Evolutionary conservation across 1,284 basidiomycete species (phyloP).

Genomic region (Ceratobasidium sp.): DNA sequence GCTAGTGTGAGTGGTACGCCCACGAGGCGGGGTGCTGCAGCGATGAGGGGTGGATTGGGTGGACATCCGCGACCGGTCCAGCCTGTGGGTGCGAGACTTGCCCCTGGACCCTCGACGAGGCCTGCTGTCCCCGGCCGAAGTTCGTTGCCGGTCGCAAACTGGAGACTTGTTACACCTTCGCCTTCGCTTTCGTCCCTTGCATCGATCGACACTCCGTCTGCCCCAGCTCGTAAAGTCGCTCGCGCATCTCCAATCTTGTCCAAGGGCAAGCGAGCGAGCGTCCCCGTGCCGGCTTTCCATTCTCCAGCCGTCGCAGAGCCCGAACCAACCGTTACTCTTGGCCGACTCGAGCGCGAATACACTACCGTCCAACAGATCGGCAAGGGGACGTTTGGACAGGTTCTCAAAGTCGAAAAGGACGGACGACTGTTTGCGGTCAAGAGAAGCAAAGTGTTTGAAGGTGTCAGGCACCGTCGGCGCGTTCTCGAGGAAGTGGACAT

Average conservation of each 20-base stretch:
- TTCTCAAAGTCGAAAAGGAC: constrained; percentile 76
- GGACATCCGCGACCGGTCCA: background rate
- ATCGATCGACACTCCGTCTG: constrained; percentile 16
- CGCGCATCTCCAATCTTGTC: constrained; percentile 29
- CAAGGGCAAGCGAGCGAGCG: constrained; percentile 12
- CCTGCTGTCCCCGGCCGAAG: background rate
- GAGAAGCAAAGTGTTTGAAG: constrained; percentile 92
- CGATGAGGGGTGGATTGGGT: background rate
- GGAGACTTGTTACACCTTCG: constrained; percentile 25
- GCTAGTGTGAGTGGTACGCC: constrained; percentile 62
- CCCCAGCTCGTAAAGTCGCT: constrained; percentile 4
- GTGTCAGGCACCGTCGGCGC: constrained; percentile 88
- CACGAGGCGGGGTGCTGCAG: constrained; percentile 54
- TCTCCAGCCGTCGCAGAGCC: background rate
- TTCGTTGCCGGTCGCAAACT: constrained; percentile 38
- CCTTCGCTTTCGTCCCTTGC: constrained; percentile 23
- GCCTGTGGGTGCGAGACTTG: constrained; percentile 21
- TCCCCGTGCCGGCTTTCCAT: constrained; percentile 41
- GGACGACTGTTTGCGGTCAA: constrained; percentile 86
- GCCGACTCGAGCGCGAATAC: constrained; percentile 80
- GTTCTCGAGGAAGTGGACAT: constrained; percentile 96
- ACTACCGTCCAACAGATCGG: constrained; percentile 84
- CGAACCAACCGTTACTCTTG: constrained; percentile 55
- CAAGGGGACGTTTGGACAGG: constrained; percentile 93
- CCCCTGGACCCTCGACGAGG: background rate